Evolutionary conservation across 495 filamentous ascomycete species (phyloP).

Genomic region (Aspergillus steynii): DNA sequence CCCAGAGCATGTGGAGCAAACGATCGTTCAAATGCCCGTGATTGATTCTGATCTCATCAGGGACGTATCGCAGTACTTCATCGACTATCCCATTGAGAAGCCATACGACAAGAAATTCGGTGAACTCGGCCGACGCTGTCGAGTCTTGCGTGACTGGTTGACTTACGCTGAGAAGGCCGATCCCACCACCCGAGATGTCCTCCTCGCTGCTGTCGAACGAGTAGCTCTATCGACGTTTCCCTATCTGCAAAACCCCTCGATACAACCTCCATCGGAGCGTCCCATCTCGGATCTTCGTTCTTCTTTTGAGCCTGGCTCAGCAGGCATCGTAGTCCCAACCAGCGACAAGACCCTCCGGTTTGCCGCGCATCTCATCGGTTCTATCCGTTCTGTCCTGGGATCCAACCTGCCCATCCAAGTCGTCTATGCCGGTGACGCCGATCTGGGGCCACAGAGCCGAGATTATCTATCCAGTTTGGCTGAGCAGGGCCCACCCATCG

Average conservation of each 20-base stretch:
- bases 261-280: background rate
- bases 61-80: conserved; percentile 10
- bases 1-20: no score
- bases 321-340: conserved; percentile 12
- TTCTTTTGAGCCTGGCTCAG: background rate
- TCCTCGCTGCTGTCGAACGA: conserved; percentile 4
- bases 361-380: conserved; percentile 9
- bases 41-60: conserved; percentile 1
- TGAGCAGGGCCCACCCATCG: background rate
- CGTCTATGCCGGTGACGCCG: conserved; percentile 11
- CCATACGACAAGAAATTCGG: conserved; percentile 11
- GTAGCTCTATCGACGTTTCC: conserved; percentile 3
- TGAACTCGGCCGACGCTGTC: conserved; percentile 13
- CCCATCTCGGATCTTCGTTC: conserved; percentile 6
- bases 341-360: conserved; percentile 12
- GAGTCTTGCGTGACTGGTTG: conserved; percentile 11
- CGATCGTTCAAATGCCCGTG: no score
- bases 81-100: conserved; percentile 11
- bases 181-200: conserved; percentile 1
- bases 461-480: background rate
- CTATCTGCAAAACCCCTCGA: conserved; percentile 2
- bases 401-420: conserved; percentile 14
- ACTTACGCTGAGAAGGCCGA: background rate
- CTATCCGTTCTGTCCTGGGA: conserved; percentile 4
- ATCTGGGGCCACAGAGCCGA: background rate